Evolutionary conservation across 169 alveolate species (phyloP).

Genomic region (Cryptosporidium ubiquitum): DNA sequence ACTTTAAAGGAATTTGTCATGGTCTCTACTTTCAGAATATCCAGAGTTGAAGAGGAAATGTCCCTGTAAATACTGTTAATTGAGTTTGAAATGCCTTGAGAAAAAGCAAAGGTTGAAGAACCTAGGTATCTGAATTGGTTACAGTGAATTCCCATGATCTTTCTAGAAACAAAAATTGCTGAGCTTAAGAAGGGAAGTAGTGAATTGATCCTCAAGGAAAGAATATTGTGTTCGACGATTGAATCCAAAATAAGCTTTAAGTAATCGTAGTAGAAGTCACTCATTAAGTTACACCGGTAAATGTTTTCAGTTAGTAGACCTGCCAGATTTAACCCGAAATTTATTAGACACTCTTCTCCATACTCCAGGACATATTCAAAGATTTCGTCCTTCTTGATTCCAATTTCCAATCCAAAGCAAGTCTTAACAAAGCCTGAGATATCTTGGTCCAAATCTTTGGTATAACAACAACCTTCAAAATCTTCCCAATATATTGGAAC

Average conservation of each 20-base stretch:
- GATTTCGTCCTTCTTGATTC: neutral
- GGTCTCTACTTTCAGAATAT: neutral
- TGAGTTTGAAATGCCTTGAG: slow-evolving; percentile 3
- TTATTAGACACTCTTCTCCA: slow-evolving; percentile 36
- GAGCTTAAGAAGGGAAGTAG: slow-evolving; percentile 28
- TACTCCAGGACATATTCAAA: neutral
- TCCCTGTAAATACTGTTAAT: slow-evolving; percentile 28
- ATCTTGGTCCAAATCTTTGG: slow-evolving; percentile 57
- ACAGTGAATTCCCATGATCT: slow-evolving; percentile 8
- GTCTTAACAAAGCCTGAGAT: slow-evolving; percentile 20
- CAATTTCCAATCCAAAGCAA: slow-evolving; percentile 31
- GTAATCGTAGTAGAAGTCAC: slow-evolving; percentile 43
- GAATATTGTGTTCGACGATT: slow-evolving; percentile 17
- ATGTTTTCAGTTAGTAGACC: slow-evolving; percentile 38
- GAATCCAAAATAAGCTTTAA: slow-evolving; percentile 9
- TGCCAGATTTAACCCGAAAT: slow-evolving; percentile 10
- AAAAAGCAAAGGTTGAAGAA: slow-evolving; percentile 13
- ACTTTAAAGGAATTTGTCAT: slow-evolving; percentile 12
- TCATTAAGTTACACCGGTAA: slow-evolving; percentile 23
- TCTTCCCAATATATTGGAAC: slow-evolving; percentile 45
- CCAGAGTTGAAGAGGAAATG: slow-evolving; percentile 17
- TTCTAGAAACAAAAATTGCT: slow-evolving; percentile 7
- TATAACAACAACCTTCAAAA: slow-evolving; percentile 51
- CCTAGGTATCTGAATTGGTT: slow-evolving; percentile 46
- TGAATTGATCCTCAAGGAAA: slow-evolving; percentile 1